A percentile compares a stretch with the other conserved stretches of the same genome.
phyloP scores from a whole-genome alignment of 148 eudicot species.

The Pharnaceum exiguum region DNA sequence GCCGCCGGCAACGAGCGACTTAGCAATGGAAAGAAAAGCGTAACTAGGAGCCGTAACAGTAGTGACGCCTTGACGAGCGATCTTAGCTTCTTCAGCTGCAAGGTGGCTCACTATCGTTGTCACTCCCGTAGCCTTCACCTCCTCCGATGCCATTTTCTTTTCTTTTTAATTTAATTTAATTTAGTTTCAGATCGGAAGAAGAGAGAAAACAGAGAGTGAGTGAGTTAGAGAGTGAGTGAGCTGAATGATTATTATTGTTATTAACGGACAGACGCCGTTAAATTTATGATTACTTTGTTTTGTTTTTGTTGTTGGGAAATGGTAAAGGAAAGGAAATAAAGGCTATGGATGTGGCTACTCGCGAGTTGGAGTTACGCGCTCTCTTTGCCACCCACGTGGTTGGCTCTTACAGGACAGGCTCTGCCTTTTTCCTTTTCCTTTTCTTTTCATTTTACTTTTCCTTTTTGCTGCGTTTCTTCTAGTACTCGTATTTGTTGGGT shows the following conservation, averaged over 20 bases:
- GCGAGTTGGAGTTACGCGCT: too few relatives aligned
- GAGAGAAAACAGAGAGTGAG: neutral
- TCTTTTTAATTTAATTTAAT: too few relatives aligned
- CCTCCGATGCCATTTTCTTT: slow-evolving; percentile 59
- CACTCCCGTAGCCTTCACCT: slow-evolving; percentile 49
- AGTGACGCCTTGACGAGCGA: slow-evolving; percentile 59
- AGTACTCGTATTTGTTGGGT: too few relatives aligned
- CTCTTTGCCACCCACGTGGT: too few relatives aligned
- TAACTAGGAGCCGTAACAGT: slow-evolving; percentile 49
- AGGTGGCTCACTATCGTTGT: slow-evolving; percentile 55
- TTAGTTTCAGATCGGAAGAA: neutral
- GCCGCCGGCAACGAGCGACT: slow-evolving; percentile 74
- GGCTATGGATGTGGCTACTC: too few relatives aligned
- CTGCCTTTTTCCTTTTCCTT: too few relatives aligned
- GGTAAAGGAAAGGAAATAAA: too few relatives aligned
- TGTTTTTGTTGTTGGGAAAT: neutral
- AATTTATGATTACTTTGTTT: too few relatives aligned
- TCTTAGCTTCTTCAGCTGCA: slow-evolving; percentile 74
- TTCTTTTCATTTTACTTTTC: too few relatives aligned
- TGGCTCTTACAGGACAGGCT: too few relatives aligned
- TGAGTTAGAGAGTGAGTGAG: neutral
- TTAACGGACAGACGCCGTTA: too few relatives aligned
- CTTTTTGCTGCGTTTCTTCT: too few relatives aligned
- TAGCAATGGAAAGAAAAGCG: slow-evolving; percentile 49
- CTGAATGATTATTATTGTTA: neutral